A percentile compares a stretch with the other conserved stretches of the same genome.
phyloP scores from a whole-genome alignment of 1,139 yeast genomes.

The Chernovozyma aurita region DNA sequence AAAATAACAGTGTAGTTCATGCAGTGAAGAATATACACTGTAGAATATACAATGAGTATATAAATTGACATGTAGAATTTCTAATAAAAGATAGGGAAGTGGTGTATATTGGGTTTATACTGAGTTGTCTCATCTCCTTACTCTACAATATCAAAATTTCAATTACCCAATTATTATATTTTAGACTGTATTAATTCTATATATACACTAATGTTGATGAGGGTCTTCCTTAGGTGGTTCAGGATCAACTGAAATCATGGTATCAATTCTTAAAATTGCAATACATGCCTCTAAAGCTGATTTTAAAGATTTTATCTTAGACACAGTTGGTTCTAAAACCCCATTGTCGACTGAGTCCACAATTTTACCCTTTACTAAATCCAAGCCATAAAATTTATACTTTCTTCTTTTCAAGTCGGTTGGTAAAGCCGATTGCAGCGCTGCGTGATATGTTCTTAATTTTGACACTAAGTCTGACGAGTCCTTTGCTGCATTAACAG shows the following conservation, averaged over 20 bases:
- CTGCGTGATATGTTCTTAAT: conserved; percentile 93
- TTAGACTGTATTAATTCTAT: conserved; percentile 2
- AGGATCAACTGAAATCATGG: conserved; percentile 96
- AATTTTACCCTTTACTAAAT: conserved; percentile 84
- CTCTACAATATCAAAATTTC: too few relatives aligned
- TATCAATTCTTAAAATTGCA: conserved; percentile 95
- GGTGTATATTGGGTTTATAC: too few relatives aligned
- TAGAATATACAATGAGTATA: too few relatives aligned
- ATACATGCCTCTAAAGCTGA: conserved; percentile 97
- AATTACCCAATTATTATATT: too few relatives aligned
- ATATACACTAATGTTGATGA: conserved; percentile 48
- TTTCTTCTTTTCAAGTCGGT: conserved; percentile 78
- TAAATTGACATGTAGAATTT: too few relatives aligned
- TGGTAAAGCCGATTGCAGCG: conserved; percentile 81
- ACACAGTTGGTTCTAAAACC: conserved; percentile 91
- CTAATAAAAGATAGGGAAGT: too few relatives aligned
- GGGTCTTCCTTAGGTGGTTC: conserved; percentile 92
- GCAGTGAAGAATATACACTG: too few relatives aligned
- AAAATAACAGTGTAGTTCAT: too few relatives aligned
- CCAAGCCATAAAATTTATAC: conserved; percentile 89
- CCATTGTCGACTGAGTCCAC: conserved; percentile 83
- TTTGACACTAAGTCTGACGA: conserved; percentile 92
- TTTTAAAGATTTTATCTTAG: conserved; percentile 88
- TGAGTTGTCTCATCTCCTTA: too few relatives aligned
- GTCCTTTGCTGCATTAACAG: conserved; percentile 97